Base-by-base conservation (phyloP, 1,284 basidiomycete genomes). In the Moesziomyces globuligerus region DNA sequence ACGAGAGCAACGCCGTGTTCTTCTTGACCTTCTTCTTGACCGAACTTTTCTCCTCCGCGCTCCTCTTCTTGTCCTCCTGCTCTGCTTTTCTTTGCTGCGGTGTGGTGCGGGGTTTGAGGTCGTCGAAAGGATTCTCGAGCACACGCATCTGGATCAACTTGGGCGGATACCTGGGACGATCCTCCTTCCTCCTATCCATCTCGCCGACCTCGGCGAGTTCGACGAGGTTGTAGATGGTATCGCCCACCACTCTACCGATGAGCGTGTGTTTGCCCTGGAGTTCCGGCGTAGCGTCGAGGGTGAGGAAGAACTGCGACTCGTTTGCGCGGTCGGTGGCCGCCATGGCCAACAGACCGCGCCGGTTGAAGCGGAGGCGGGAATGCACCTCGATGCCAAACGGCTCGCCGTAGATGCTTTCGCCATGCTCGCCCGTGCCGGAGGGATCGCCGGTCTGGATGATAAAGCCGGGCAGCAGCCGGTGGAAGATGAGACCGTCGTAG, bases 71-170 rank as follows among this genome's bases (percentile, higher is more conserved):
- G 78, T 93, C 91, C 43, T 86, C 86, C 74, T 87, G 86, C 65
- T 90, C 89, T 81, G 96, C 94, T 0, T 87, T 89, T 39, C 89
- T 87, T 65, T 91, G 90, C 84, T 98, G 94, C 1, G 89, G 91
- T 0, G 95, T 98, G 69, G 97, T 96, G n/a, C 95, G 89, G 1
- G 95, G 94, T 25, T 94, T 87, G 70, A 98, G 95, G 79, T 98
- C 94, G 45, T 90, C 88, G 80, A 96, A 98, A 0, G 95, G 94
- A 79, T 97, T 95, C 56, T 96, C 92, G 15, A 94, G 80, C 52
- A 97, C 91, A 17, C 89, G 87, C 36, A 95, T 86, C 1, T 87
- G 87, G 68, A 89, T 90, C 80, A 98, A 92, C 79, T 91, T 94
- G 0, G 94, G 93, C 0, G 95, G 93, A 20, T 95, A 94, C 48